Evolutionary conservation across 2,329 filamentous ascomycete species (phyloP), one percentile per base, ranked within the genome.

Genomic region (Cytospora schulzeri): DNA sequence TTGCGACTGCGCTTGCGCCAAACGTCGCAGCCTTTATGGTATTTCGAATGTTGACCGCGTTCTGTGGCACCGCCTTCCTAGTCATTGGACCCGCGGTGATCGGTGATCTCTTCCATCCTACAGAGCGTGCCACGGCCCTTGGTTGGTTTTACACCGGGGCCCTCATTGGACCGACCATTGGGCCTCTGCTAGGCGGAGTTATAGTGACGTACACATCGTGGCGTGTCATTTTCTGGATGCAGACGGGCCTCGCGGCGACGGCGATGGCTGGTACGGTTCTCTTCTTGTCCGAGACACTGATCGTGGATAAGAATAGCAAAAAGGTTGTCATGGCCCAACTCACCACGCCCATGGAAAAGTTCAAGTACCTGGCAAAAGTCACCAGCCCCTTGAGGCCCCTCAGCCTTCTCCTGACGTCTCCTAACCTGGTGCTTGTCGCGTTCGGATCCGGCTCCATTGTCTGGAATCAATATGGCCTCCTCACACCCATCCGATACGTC

Each of bases 201-300:
- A 91, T 94, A 58, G 89, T 93, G 19, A 93, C 90, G 0, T 92
- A 87, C 74, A 81, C 82, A 8, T 84, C 82, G 2, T 94, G 91
- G 91, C 82, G 89, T 22, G 84, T 85, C 51, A 91, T 93, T 60
- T 93, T 92, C 77, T 93, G 89, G 87, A 79, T 93, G 0, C 90
- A 93, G 72, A 86, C 88, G 0, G 90, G 84, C 0, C 80, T 92
- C 7, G 88, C 87, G 0, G 89, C 84, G 2, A 72, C 83, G 0
- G 88, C 85, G 0, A 79, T 83, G 0, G 24, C 88, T 0, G 82
- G 88, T 0, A 82, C 90, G 35, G 83, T 86, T 68, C 86, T 91
- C 69, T 77, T 91, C 15, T 81, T 93, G 14, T 88, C 89, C 0
- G 90, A 93, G 73, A 93, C 90, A 0, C 89, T 93, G 50, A 22